Base-by-base conservation (phyloP, 345 rosid genomes). In the Lumnitzera littorea region DNA sequence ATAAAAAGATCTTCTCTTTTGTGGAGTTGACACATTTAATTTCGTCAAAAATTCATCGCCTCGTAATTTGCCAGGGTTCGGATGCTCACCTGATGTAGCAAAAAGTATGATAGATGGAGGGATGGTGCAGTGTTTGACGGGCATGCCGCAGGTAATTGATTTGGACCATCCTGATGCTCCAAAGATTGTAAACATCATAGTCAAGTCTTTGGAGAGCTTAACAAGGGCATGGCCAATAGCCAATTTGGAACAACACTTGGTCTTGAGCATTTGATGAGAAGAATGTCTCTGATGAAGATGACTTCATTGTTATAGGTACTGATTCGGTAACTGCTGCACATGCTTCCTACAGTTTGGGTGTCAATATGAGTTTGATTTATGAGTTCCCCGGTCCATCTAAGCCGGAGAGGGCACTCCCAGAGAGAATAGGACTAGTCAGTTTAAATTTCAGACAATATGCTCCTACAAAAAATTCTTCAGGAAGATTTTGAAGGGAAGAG, bases 151-250 rank as follows among this genome's bases (percentile, higher is more conserved):
- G 63, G 96, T 80, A 64, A 76, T 92, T 62, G 98, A 92, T 77
- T 78, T 92, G 59, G 98, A 92, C 70, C 96, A 92, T 83, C 96
- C 96, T 60, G 91, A 92, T 75, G 89, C 98, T 72, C 88, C 96
- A 11, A 92, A 87, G 68, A 76, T 80, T 76, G 94, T 87, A 50
- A 87, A 83, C 68, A 89, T 92, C 77, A 76, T 92, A 24, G 80
- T 92, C 23, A 92, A 89, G 79, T 84, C 89, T 62, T 75, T 92
- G 62, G 98, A 92, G 70, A 84, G 88, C 73, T 71, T 92, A 48
- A 85, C 96, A 46, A 85, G 96, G 74, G 96, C 96, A 20, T 20
- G 78, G 96, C 94, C 63, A 92, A 89, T 87, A 80, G 20, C 20
- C 20, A 20, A 20, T 20, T 20, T 20, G 20, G 20, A 20, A 20